phyloP scores from a whole-genome alignment of 352 stramenopile genomes.

The Lagenidium sp. region DNA sequence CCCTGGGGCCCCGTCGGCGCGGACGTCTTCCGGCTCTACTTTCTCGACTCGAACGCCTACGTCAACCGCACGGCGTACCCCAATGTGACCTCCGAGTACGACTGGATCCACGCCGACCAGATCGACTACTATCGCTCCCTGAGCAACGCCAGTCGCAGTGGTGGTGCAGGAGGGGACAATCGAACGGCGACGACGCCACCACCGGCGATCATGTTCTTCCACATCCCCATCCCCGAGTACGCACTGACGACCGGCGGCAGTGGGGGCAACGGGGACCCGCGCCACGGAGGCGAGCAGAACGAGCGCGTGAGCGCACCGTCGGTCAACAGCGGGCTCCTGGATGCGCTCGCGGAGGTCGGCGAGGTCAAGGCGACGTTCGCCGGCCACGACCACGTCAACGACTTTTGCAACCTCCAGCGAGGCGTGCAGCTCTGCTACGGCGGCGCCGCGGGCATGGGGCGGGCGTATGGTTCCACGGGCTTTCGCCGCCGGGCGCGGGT shows the following conservation, averaged over 20 bases:
- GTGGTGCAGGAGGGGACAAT: too few species aligned
- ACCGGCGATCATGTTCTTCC: constrained; percentile 57
- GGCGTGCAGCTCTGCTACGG: constrained; percentile 52
- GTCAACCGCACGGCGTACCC: constrained; percentile 21
- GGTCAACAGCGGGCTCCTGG: too few species aligned
- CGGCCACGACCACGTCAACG: constrained; percentile 50
- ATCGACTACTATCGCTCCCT: constrained; percentile 31
- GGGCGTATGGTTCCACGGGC: constrained; percentile 16
- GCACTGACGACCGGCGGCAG: too few species aligned
- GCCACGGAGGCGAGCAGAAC: constrained; percentile 23
- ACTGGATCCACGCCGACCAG: constrained; percentile 44
- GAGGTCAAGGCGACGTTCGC: constrained; percentile 54
- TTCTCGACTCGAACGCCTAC: constrained; percentile 34
- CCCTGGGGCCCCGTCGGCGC: constrained; percentile 18
- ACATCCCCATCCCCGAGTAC: constrained; percentile 52
- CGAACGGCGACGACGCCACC: constrained; percentile 8
- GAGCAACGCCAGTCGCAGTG: constrained; percentile 9
- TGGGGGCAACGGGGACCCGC: constrained; percentile 5
- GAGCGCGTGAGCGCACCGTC: constrained; percentile 25
- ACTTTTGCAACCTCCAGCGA: constrained; percentile 32
- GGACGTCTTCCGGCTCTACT: constrained; percentile 51
- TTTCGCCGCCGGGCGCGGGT: constrained; percentile 39
- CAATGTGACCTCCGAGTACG: constrained; percentile 26
- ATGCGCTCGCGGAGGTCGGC: constrained; percentile 27
- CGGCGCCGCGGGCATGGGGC: constrained; percentile 35